These are phyloP conservation scores for Daldinia concentrica DNA, from an alignment of 495 filamentous ascomycete genomes.

Conservation along the genomic window DNA sequence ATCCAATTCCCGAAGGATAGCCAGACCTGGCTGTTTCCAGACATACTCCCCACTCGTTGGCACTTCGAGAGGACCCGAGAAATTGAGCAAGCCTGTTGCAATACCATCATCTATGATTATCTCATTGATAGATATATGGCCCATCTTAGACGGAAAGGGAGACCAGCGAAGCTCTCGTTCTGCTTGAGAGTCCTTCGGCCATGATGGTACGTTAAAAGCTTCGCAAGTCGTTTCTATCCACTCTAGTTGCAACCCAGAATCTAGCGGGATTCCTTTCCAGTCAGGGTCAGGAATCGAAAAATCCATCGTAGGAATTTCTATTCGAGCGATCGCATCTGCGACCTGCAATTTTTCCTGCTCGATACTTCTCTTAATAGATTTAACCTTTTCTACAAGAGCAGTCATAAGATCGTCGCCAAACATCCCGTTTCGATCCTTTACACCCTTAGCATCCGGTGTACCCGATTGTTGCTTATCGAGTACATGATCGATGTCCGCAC, in stretches of 20 bases:
- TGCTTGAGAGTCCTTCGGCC: constrained; percentile 52
- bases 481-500: constrained; percentile 35
- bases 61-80: constrained; percentile 37
- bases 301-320: constrained; percentile 68
- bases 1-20: constrained; percentile 58
- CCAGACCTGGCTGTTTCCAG: constrained; percentile 63
- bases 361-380: constrained; percentile 51
- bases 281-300: constrained; percentile 65
- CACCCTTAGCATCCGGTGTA: not conserved
- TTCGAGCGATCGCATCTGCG: constrained; percentile 64
- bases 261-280: constrained; percentile 56
- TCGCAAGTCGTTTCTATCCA: constrained; percentile 45
- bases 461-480: not conserved
- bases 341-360: constrained; percentile 72
- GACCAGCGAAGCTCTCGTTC: constrained; percentile 60
- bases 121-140: constrained; percentile 45
- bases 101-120: constrained; percentile 41
- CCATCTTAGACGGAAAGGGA: constrained; percentile 53
- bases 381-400: constrained; percentile 57
- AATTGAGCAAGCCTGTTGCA: constrained; percentile 41
- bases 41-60: constrained; percentile 53
- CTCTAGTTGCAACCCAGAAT: constrained; percentile 40
- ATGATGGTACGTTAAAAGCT: constrained; percentile 47
- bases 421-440: constrained; percentile 18
- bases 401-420: constrained; percentile 54